Evolutionary conservation across 345 rosid species (phyloP), one percentile per base, ranked within the genome.

Genomic region (Pugionium dolabratum): DNA sequence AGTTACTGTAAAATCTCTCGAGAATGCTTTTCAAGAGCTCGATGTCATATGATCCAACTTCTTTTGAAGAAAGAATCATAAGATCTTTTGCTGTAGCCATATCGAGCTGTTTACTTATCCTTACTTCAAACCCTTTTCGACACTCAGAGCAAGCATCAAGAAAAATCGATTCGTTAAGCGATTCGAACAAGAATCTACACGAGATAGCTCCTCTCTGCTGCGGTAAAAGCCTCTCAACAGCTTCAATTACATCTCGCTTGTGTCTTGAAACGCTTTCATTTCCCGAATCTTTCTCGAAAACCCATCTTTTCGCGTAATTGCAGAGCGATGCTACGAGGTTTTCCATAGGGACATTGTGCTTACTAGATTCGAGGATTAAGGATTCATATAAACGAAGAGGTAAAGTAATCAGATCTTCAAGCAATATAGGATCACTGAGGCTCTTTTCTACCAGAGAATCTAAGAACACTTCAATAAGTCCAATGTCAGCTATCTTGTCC

Each of bases 91-190:
- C 80, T 9, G 78, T 80, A 30, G 90, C 95, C 67, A 75, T 76
- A 27, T 89, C 85, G 0, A 92, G 84, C 59, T 89, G 97, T 43
- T 75, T 86, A 43, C 97, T 88, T 4, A 92, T 83, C 83, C 91
- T 80, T 34, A 27, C 70, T 83, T 87, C 96, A 3, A 84, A 75
- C 47, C 95, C 93, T 63, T 77, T 79, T 71, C 79, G 77, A 59
- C 97, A 89, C 43, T 69, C 79, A 9, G 48, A 25, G 67, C 84
- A 80, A 7, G 83, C 85, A 59, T 81, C 90, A 52, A 87, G 61
- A 11, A 49, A 55, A 31, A 74, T 75, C 7, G 91, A 83, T 63
- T n/a, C 69, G 9, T 70, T 75, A 26, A 89, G 86, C 79, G 84
- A 76, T 81, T 82, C 56, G n/a, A 82, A 79, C 70, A 92, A 61